Evolutionary conservation across 116 monocot genomes (phyloP), one percentile per base, ranked within the genome.

Genomic region (Posidonia oceanica): DNA sequence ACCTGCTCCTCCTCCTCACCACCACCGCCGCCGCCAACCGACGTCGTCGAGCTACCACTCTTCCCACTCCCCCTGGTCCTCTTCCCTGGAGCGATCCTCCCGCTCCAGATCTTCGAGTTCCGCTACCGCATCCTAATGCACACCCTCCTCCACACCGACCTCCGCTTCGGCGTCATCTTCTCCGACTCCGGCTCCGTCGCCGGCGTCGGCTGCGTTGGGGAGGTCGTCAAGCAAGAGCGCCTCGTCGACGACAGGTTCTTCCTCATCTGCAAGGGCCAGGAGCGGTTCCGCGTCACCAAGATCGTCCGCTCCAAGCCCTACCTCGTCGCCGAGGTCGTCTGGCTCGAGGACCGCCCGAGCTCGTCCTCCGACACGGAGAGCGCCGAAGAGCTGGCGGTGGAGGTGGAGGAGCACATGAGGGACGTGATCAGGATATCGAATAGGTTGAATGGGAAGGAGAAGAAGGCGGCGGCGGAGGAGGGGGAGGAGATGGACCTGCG

Each of bases 211-310:
- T 78, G 82, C 72, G 78, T 83, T 2, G 82, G 59, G 21, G 82
- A 83, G 68, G 72, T 83, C 56, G 75, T 83, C n/a, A 83, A 83
- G 69, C 82, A 83, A 59, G 82, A 83, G 78, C 60, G 78, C 52
- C 78, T 83, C 52, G 75, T 71, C n/a, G 82, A 83, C 59, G 82
- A 83, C 72, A 65, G 82, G 2, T 83, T 78, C 72, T 83, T 83
- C 64, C 63, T 83, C 61, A 75, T 83, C 69, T 83, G 82, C 72
- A 83, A 83, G 72, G 82, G 82, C 17, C 82, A 83, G 69, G 82
- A 83, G 75, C 66, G 82, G 44, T 83, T 83, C 71, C 71, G 75
- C 36, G 78, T 83, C 20, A 56, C 68, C 22, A 58, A 61, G 10
- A 16, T 82, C 59, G 68, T 69, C 7, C 58, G 82, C 10, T 57